These are phyloP conservation scores for Heliocybe sulcata DNA, from an alignment of 1,284 basidiomycete genomes.

Conservation along the genomic window DNA sequence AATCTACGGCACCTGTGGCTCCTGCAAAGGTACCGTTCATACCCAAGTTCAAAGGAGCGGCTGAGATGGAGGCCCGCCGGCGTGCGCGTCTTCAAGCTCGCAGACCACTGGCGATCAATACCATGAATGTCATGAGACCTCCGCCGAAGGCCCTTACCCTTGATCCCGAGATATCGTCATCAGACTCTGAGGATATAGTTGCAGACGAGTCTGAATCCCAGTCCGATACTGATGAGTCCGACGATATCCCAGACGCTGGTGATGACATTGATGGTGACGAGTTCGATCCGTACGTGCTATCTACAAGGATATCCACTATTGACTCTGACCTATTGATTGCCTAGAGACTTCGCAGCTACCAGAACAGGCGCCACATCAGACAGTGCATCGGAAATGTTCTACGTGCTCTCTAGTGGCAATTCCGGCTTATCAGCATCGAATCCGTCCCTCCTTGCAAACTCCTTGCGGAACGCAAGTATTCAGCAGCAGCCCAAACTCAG, in stretches of 20 bases:
- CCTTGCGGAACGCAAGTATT: constrained; percentile 32
- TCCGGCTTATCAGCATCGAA: constrained; percentile 43
- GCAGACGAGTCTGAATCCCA: constrained; percentile 36
- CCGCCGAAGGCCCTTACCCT: constrained; percentile 14
- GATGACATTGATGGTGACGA: constrained; percentile 59
- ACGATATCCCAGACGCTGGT: constrained; percentile 36
- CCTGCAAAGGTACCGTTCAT: constrained; percentile 38
- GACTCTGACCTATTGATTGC: constrained; percentile 3
- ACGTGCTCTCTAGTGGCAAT: constrained; percentile 41
- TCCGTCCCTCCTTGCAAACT: constrained; percentile 40
- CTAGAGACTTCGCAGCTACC: constrained; percentile 42
- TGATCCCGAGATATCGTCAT: constrained; percentile 46
- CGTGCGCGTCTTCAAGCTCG: constrained; percentile 45
- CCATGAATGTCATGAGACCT: constrained; percentile 11
- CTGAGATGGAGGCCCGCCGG: constrained; percentile 71
- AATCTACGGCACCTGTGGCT: constrained; percentile 4
- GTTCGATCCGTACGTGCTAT: constrained; percentile 60
- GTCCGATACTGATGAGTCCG: constrained; percentile 51
- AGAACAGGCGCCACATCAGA: constrained; percentile 43
- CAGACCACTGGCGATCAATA: constrained; percentile 10
- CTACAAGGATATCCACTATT: neutral
- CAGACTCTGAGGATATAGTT: constrained; percentile 13
- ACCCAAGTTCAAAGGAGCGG: constrained; percentile 69
- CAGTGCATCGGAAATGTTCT: constrained; percentile 50
- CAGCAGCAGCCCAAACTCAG: constrained; percentile 47